Evolutionary conservation across 345 rosid genomes (phyloP), one percentile per base, ranked within the genome.

Genomic region (Trapa bicornis): DNA sequence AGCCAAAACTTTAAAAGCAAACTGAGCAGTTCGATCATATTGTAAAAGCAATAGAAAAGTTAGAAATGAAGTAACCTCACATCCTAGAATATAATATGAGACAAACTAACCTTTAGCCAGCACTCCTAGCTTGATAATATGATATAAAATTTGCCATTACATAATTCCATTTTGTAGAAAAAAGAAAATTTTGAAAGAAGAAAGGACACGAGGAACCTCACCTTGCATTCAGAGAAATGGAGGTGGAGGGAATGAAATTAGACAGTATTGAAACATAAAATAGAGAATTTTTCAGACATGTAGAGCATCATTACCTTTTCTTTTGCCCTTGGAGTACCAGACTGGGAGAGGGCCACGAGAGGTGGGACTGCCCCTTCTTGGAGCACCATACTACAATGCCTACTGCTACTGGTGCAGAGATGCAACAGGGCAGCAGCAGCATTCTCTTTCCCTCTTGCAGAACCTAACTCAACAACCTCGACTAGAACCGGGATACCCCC

Each of bases 301-400:
- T 16, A 47, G 0, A 15, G 17, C 33, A n/a, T 22, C 14, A 38
- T 61, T 69, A 91, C 99, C 96, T 95, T 95, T 73, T 89, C 99
- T 86, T 75, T 91, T 65, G 89, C 97, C 72, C 97, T 83, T 29
- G 89, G 79, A 50, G 97, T 89, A 78, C 99, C 99, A 22, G 93
- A 75, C 70, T 83, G 91, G 36, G 96, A 85, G 69, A 95, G 79
- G 17, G 90, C 96, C 78, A 91, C 93, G 33, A 95, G 76, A 43
- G 99, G 97, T 9, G 96, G 99, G 66, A 89, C 89, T 50, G 86
- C 97, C 60, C 99, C 96, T 81, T 91, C 97, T 81, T 85, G 91
- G 56, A 95, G 88, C 70, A 87, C 92, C 76, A 4, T 70, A 74
- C 79, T 84, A 77, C 90, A 87, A 75, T 83, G 81, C 72, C 77